Evolutionary conservation across 345 rosid genomes (phyloP), one percentile per base, ranked within the genome.

Genomic region (Cardamine chenopodiifolia): DNA sequence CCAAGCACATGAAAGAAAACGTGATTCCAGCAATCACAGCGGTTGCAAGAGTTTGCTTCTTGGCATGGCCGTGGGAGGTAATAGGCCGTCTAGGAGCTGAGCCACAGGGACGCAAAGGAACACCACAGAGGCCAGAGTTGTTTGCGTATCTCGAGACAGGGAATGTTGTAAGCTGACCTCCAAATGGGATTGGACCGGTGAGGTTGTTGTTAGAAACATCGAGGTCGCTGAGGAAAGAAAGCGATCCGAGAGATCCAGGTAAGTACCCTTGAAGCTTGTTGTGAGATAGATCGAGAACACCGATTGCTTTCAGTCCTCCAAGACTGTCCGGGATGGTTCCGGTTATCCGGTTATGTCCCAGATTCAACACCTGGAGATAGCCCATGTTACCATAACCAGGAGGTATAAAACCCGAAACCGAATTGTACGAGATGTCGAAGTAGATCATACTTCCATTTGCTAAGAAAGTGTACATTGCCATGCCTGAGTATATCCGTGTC

Each of bases 91-190:
- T 75, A 59, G 75, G 70, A 42, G 86, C 81, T 6, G 90, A 81
- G 68, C 79, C 82, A 78, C 98, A 94, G 8, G 87, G 87, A 11
- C 74, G 73, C 82, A 94, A 76, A 25, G 98, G 98, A 35, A 89
- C 77, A 19, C 98, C 98, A 25, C 98, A 94, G 39, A 94, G 95
- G 8, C 93, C 98, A 7, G 96, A 87, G 83, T 94, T 94, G 79
- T 94, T 94, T 45, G 86, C 97, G 28, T 87, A 94, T 79, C 93
- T 88, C 26, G 97, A 56, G 31, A 87, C 62, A 1, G 89, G 98
- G 82, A 94, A 94, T 17, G 98, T 94, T 37, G 91, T 94, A 14
- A 94, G 93, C 84, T 94, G 98, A 73, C 92, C 97, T 47, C 98
- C 98, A 11, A 87, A 84, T 69, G 98, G 98, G 76, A 94, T 89